These are phyloP conservation scores for Podospora fimiseda DNA, from an alignment of 495 filamentous ascomycete genomes.

Conservation along the genomic window DNA sequence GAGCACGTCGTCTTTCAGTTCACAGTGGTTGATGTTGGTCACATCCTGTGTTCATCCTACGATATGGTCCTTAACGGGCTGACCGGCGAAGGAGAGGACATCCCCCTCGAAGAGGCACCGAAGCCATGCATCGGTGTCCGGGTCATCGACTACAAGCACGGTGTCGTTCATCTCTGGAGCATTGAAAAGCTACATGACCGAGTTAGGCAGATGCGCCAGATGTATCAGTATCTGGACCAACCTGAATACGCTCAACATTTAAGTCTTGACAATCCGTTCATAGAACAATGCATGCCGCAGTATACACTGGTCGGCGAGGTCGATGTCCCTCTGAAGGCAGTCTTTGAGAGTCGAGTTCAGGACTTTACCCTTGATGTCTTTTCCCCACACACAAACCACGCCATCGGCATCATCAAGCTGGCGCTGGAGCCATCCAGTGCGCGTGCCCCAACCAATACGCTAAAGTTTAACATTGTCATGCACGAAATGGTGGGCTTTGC, in stretches of 20 bases:
- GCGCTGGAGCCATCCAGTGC: slow-evolving; percentile 92
- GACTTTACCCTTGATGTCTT: slow-evolving; percentile 86
- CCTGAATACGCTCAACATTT: slow-evolving; percentile 87
- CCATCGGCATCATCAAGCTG: slow-evolving; percentile 81
- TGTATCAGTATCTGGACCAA: slow-evolving; percentile 92
- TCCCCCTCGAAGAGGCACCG: slow-evolving; percentile 68
- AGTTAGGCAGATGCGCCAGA: slow-evolving; percentile 85
- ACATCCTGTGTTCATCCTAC: slow-evolving; percentile 85
- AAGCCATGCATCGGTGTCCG: slow-evolving; percentile 91
- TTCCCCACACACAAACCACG: slow-evolving; percentile 86
- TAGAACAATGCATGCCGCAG: slow-evolving; percentile 80
- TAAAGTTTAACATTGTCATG: slow-evolving; percentile 99
- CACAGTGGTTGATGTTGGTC: slow-evolving; percentile 80
- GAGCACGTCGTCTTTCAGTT: slow-evolving; percentile 95
- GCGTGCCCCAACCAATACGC: slow-evolving; percentile 80
- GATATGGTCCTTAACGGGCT: slow-evolving; percentile 93
- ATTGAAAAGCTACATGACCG: slow-evolving; percentile 84
- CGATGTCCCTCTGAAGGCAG: slow-evolving; percentile 85
- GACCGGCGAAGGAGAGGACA: slow-evolving; percentile 77
- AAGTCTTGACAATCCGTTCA: slow-evolving; percentile 75
- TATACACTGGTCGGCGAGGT: slow-evolving; percentile 92
- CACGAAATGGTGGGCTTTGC: slow-evolving; percentile 94
- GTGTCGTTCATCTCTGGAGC: slow-evolving; percentile 89
- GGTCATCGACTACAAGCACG: slow-evolving; percentile 85
- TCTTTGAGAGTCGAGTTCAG: slow-evolving; percentile 92